phyloP scores from a whole-genome alignment of 495 filamentous ascomycete genomes.

The Penicillium paradoxum region DNA sequence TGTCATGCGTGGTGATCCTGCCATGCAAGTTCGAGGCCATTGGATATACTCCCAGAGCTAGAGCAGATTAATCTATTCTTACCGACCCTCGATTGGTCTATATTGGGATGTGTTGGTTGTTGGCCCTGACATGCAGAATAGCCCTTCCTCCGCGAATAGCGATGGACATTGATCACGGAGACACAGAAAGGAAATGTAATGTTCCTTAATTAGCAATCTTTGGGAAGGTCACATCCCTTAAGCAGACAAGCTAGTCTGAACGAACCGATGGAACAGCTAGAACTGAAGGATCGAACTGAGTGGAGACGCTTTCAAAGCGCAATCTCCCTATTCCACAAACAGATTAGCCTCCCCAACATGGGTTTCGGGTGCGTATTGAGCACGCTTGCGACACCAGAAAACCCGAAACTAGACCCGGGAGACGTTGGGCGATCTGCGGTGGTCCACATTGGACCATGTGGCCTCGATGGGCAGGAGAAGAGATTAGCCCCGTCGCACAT shows the following conservation, averaged over 20 bases:
- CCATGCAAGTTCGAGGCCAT: background rate
- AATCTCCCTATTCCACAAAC: background rate
- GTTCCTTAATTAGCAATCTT: slow-evolving; percentile 6
- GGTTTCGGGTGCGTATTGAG: too few relatives aligned
- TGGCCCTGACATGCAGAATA: background rate
- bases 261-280: too few relatives aligned
- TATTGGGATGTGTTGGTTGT: background rate
- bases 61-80: background rate
- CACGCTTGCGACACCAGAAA: too few relatives aligned
- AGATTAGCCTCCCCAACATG: background rate
- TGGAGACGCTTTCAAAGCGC: too few relatives aligned
- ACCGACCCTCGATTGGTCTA: background rate
- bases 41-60: background rate
- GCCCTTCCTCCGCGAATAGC: background rate
- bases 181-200: too few relatives aligned
- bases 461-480: background rate
- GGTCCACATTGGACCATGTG: slow-evolving; percentile 1
- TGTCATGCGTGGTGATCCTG: background rate
- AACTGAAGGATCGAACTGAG: too few relatives aligned
- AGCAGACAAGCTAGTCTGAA: too few relatives aligned
- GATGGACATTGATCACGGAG: too few relatives aligned
- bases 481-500: background rate
- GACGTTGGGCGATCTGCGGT: background rate
- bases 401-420: background rate
- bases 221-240: too few relatives aligned